phyloP scores from a whole-genome alignment of 2,329 filamentous ascomycete genomes.

The Scedosporium aurantiacum region DNA sequence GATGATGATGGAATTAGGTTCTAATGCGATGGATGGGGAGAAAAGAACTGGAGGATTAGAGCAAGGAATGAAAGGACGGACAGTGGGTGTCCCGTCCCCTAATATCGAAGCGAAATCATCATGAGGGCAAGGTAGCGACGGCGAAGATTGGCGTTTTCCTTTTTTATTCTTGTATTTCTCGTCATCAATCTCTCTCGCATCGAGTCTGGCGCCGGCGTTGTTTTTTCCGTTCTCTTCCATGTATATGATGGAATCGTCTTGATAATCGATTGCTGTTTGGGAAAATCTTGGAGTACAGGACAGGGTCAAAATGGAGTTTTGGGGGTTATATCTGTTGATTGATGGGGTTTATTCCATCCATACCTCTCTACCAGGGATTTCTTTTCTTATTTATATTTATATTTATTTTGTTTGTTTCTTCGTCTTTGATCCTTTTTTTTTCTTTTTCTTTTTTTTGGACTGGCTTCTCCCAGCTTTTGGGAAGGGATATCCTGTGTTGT shows the following conservation, averaged over 20 bases:
- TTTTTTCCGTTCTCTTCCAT: not conserved
- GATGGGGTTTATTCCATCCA: not conserved
- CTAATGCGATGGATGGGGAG: not conserved
- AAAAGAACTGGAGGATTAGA: not conserved
- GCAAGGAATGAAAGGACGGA: not conserved
- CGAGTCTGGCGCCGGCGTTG: not conserved
- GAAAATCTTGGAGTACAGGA: not conserved
- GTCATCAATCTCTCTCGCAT: constrained; percentile 1
- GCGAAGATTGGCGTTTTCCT: not conserved
- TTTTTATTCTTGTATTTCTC: constrained; percentile 10
- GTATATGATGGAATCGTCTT: not conserved
- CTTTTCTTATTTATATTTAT: not conserved
- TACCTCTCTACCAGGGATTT: not conserved
- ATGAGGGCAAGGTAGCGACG: not conserved
- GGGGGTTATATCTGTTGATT: not conserved
- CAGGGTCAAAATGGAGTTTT: not conserved
- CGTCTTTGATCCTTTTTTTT: not conserved
- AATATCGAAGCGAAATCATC: not conserved
- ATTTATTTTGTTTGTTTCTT: constrained; percentile 2
- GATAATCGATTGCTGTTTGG: not conserved
- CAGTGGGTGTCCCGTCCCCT: not conserved
- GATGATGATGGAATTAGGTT: not conserved
- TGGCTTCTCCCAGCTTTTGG: not conserved
- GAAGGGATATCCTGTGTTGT: not conserved
- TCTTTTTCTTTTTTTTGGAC: constrained; percentile 2